Evolutionary conservation across 148 eudicot species (phyloP), one percentile per base, ranked within the genome.

Genomic region (Rhododendron ovatum): DNA sequence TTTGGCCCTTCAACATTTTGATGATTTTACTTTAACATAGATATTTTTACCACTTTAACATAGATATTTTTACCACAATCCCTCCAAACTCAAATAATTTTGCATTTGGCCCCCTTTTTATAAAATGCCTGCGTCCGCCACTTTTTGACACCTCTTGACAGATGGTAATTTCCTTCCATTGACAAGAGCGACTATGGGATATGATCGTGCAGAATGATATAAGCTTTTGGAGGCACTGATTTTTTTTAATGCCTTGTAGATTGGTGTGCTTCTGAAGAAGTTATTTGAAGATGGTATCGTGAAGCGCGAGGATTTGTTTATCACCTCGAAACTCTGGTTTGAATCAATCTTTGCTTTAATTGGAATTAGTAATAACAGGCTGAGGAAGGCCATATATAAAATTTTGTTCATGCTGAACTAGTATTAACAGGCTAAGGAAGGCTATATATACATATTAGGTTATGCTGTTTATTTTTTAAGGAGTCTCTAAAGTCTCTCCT

Each of bases 241-340:
- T 4, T n/a, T 7, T 67, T 83, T 83, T 67, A 57, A 33, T 83
- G 57, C 57, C 77, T 85, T 80, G 73, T 67, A 89, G 91, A 83
- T 89, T 88, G 95, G 95, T 83, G 37, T 17, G 71, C 90, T 88
- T 86, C 85, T 93, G 48, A 93, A 90, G 91, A 93, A 90, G 89
- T 84, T 91, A 61, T 84, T 91, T 85, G 91, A 77, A 87, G 93
- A 89, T 82, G 91, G 92, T 18, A 83, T 91, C 55, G 93, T 93
- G 80, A 91, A 89, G 89, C 85, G 95, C 51, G 90, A 91, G 83
- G 92, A 93, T 82, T 84, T 93, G 85, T 93, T 88, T 84, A 87
- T 93, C 82, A 90, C 95, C 79, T 93, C 95, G 82, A 93, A 93
- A 84, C 91, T 93, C 86, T 93, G 93, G 95, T 93, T 69, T 86